phyloP scores from a whole-genome alignment of 768 basidiomycete species.

The Tylopilus plumbeoviolaceoides region DNA sequence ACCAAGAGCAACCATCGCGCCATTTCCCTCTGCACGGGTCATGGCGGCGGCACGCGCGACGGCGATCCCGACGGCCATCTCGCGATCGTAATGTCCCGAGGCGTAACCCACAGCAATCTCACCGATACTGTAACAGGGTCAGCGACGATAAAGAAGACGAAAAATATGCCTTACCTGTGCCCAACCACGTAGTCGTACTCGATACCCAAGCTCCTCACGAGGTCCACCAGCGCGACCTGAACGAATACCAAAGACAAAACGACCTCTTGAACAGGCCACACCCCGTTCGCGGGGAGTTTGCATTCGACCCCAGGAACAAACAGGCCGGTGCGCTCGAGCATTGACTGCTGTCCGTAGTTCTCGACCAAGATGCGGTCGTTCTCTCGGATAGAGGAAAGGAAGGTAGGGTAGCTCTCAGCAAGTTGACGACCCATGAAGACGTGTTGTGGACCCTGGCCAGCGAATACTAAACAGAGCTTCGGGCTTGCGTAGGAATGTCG shows the following conservation, averaged over 20 bases:
- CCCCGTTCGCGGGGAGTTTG: slow-evolving; percentile 19
- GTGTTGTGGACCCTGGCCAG: slow-evolving; percentile 36
- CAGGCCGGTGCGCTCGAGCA: slow-evolving; percentile 32
- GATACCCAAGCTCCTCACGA: slow-evolving; percentile 31
- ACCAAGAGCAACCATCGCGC: slow-evolving; percentile 34
- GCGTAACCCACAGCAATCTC: slow-evolving; percentile 38
- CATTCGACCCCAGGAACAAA: slow-evolving; percentile 28
- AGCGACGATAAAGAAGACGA: not conserved
- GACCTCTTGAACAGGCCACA: slow-evolving; percentile 33
- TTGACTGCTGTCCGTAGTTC: slow-evolving; percentile 27
- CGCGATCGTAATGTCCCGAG: slow-evolving; percentile 33
- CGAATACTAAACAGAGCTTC: slow-evolving; percentile 33
- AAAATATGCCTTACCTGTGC: slow-evolving; percentile 23
- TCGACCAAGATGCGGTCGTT: slow-evolving; percentile 32
- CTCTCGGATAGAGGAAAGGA: slow-evolving; percentile 28
- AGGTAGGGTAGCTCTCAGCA: slow-evolving; percentile 29
- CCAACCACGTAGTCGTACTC: slow-evolving; percentile 33
- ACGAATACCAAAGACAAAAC: slow-evolving; percentile 32
- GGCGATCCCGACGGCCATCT: slow-evolving; percentile 33
- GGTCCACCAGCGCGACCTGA: slow-evolving; percentile 32
- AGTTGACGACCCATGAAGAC: slow-evolving; percentile 35
- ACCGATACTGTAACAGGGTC: slow-evolving; percentile 22
- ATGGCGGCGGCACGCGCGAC: slow-evolving; percentile 35
- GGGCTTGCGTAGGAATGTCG: slow-evolving; percentile 22
- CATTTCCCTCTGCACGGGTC: slow-evolving; percentile 33